A percentile compares a stretch with the other conserved stretches of the same genome.
phyloP scores from a whole-genome alignment of 768 basidiomycete species.

The Inosperma sp. region DNA sequence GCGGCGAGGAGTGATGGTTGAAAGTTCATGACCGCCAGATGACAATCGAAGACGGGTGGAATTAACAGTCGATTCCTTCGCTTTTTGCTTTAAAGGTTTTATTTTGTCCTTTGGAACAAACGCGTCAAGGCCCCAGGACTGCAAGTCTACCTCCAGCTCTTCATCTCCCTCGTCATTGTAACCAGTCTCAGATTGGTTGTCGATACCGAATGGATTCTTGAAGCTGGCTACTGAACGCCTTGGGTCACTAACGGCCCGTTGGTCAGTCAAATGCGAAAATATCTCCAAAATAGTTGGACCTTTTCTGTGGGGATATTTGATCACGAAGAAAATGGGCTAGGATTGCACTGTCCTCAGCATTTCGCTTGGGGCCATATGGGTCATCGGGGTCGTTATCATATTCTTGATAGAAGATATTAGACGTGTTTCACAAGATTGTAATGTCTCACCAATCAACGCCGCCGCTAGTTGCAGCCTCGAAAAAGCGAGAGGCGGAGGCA shows the following conservation, averaged over 20 bases:
- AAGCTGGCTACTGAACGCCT: slow-evolving; percentile 58
- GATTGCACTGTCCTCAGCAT: slow-evolving; percentile 80
- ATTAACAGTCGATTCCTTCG: slow-evolving; percentile 39
- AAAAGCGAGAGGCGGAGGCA: slow-evolving; percentile 38
- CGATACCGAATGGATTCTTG: slow-evolving; percentile 71
- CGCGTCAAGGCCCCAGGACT: slow-evolving; percentile 80
- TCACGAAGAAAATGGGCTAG: slow-evolving; percentile 72
- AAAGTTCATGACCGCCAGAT: slow-evolving; percentile 37
- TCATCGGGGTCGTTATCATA: slow-evolving; percentile 86
- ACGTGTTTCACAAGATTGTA: background rate
- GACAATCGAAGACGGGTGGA: slow-evolving; percentile 43
- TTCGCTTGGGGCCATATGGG: slow-evolving; percentile 53
- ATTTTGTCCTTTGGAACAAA: slow-evolving; percentile 69
- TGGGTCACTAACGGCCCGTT: slow-evolving; percentile 45
- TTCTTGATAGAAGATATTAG: slow-evolving; percentile 42
- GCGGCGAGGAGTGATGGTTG: slow-evolving; percentile 30
- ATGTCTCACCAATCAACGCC: slow-evolving; percentile 66
- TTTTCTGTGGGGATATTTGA: slow-evolving; percentile 50
- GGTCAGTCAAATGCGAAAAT: slow-evolving; percentile 58
- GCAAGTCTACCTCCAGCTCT: slow-evolving; percentile 69
- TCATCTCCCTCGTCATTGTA: slow-evolving; percentile 48
- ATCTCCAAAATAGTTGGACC: slow-evolving; percentile 67
- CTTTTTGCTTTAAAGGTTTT: slow-evolving; percentile 38
- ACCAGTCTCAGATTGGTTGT: slow-evolving; percentile 52
- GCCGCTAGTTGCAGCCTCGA: slow-evolving; percentile 86